These are phyloP conservation scores for Saccharomycopsis hybrid DNA, from an alignment of 1,139 yeast species.

Conservation along the genomic window DNA sequence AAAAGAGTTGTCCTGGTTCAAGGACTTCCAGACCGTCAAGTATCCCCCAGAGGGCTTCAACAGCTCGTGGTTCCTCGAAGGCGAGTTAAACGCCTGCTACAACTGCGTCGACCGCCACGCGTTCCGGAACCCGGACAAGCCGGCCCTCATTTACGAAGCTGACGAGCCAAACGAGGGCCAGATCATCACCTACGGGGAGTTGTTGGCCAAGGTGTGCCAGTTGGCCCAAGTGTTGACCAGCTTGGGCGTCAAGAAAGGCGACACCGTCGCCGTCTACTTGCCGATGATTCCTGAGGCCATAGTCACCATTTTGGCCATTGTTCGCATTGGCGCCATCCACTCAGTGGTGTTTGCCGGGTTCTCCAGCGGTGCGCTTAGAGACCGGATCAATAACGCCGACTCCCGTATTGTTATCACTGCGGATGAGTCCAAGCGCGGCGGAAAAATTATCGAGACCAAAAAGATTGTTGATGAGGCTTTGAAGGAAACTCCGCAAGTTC, in stretches of 20 bases:
- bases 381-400: slow-evolving; percentile 83
- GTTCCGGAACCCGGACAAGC: slow-evolving; percentile 73
- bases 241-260: slow-evolving; percentile 91
- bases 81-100: slow-evolving; percentile 87
- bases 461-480: slow-evolving; percentile 93
- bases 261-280: slow-evolving; percentile 90
- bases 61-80: slow-evolving; percentile 94
- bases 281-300: slow-evolving; percentile 98
- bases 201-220: slow-evolving; percentile 78
- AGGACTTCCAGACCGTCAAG: slow-evolving; percentile 67
- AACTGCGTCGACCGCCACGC: slow-evolving; percentile 98
- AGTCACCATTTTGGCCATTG: slow-evolving; percentile 88
- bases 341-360: slow-evolving; percentile 97
- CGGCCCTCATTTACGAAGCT: slow-evolving; percentile 91
- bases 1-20: slow-evolving; percentile 79
- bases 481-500: slow-evolving; percentile 67
- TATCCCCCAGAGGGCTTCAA: slow-evolving; percentile 58
- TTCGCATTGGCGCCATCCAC: slow-evolving; percentile 93
- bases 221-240: slow-evolving; percentile 80
- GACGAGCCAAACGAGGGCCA: slow-evolving; percentile 79
- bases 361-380: slow-evolving; percentile 87
- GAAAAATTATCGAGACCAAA: slow-evolving; percentile 84
- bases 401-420: slow-evolving; percentile 89
- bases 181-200: slow-evolving; percentile 75
- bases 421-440: slow-evolving; percentile 97